These are phyloP conservation scores for Aspergillus eucalypticola DNA, from an alignment of 2,329 filamentous ascomycete species.

Conservation along the genomic window DNA sequence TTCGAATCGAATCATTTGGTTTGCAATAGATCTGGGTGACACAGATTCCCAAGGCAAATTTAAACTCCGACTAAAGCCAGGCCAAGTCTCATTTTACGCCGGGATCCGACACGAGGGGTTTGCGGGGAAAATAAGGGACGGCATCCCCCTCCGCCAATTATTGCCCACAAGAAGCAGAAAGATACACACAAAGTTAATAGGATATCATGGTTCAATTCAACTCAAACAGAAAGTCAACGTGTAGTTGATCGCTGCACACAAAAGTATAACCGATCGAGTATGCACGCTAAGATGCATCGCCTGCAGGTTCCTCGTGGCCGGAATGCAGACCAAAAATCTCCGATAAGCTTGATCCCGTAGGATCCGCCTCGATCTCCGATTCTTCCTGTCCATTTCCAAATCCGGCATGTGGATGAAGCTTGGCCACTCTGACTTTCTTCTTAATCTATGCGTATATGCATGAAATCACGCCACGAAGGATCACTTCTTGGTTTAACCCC, in stretches of 20 bases:
- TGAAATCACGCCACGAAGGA: background rate
- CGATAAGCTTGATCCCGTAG: conserved; percentile 1
- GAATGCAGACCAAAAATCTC: background rate
- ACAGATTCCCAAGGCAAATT: background rate
- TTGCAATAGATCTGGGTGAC: background rate
- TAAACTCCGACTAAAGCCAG: background rate
- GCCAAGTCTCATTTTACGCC: background rate
- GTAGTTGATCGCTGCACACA: too few relatives aligned
- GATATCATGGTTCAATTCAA: background rate
- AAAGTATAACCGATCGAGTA: background rate
- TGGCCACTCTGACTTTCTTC: background rate
- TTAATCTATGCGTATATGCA: background rate
- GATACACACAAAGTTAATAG: too few relatives aligned
- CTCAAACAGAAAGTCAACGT: too few relatives aligned
- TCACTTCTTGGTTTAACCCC: background rate
- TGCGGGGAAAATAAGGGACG: background rate
- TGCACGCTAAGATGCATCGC: background rate
- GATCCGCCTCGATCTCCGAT: background rate
- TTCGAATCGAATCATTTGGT: background rate
- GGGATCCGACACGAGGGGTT: background rate
- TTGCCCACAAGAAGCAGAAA: too few relatives aligned
- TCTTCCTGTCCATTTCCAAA: background rate
- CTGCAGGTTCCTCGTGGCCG: background rate
- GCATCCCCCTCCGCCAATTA: too few relatives aligned
- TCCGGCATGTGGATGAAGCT: background rate